Base-by-base conservation (phyloP, 73 alveolate species). In the Paramecium biaurelia region DNA sequence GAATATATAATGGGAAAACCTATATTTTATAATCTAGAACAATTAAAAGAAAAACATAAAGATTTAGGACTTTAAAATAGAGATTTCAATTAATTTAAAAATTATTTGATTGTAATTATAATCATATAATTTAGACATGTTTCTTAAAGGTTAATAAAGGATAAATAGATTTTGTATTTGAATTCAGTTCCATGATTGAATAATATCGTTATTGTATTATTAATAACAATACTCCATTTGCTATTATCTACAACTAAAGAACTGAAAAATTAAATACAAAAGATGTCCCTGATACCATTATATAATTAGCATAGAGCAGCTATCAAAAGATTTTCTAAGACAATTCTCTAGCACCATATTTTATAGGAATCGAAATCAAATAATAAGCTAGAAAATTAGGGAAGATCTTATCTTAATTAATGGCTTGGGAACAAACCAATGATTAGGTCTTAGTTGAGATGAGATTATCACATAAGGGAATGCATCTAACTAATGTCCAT, bases 401-500 rank as follows among this genome's bases (percentile, higher is more conserved):
- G 2, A 20, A 23, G 30, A 79, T 79, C 14, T 10, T 79, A 7
- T 24, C 47, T 24, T 24, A 79, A 79, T 10, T 79, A 34, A 79
- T 79, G 90, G 28, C 74, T 2, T 79, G 90, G 90, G 90, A 47
- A 30, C 5, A 30, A 23, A 26, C 70, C 5, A 26, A 23, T 30
- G 90, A 79, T 14, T 5, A 79, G 7, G 15, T 24, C 0, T 24
- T 45, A 18, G 14, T 24, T 14, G 70, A 41, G 8, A 14, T 79
- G 32, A 79, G 74, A 79, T 7, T 4, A 3, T 79, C 90, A 1
- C 90, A 79, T 79, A 24, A 79, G 18, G 42, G 63, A 7, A 79
- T 79, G 90, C 45, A 79, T 79, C 30, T 79, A 2, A 79, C 90
- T 0, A 79, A 45, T 45, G 90, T 79, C 4, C 90, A 79, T 79